phyloP scores from a whole-genome alignment of 2,329 filamentous ascomycete species.

The Nothopassalora personata region DNA sequence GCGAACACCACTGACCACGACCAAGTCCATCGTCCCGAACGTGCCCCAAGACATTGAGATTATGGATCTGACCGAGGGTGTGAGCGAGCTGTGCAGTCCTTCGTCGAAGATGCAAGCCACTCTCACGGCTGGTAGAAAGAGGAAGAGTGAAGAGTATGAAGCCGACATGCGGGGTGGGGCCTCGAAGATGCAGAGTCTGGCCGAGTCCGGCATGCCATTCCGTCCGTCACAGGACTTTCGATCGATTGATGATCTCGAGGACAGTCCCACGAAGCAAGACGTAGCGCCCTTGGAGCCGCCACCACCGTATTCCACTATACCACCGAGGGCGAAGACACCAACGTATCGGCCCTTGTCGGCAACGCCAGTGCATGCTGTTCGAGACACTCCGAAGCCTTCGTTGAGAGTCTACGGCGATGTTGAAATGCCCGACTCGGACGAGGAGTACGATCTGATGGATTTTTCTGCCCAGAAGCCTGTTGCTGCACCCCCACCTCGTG shows the following conservation, averaged over 20 bases:
- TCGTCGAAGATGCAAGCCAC: constrained; percentile 5
- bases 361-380: not conserved
- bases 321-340: constrained; percentile 8
- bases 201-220: constrained; percentile 1
- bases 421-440: constrained; percentile 25
- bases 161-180: constrained; percentile 20
- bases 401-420: not conserved
- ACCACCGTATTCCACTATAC: constrained; percentile 44
- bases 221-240: constrained; percentile 31
- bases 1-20: constrained; percentile 6
- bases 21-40: not conserved
- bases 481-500: not conserved
- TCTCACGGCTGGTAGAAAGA: constrained; percentile 33
- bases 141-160: constrained; percentile 44
- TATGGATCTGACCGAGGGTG: constrained; percentile 32
- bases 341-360: not conserved
- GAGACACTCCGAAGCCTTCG: not conserved
- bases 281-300: constrained; percentile 27
- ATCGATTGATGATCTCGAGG: constrained; percentile 34
- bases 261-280: constrained; percentile 12
- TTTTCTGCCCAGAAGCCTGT: constrained; percentile 14
- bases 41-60: constrained; percentile 26
- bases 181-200: constrained; percentile 7
- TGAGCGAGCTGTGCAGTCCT: constrained; percentile 19
- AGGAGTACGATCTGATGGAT: constrained; percentile 27